phyloP scores from a whole-genome alignment of 805 yeast species.

The Kazachstania bromeliacearum region DNA sequence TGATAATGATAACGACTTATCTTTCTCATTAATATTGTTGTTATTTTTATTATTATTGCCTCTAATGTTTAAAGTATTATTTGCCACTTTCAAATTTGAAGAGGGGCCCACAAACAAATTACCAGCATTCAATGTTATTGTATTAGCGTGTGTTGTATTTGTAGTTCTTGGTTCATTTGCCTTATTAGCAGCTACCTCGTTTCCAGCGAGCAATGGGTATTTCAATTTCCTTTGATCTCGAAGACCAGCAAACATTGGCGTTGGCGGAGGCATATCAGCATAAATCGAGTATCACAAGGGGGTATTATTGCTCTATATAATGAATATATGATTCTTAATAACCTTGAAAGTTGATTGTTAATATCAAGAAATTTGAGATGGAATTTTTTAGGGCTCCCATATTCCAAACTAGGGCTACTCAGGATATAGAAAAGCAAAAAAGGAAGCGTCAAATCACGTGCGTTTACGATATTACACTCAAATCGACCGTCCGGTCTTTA shows the following conservation, averaged over 20 bases:
- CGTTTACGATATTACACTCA: too few relatives aligned
- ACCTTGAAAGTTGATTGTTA: too few relatives aligned
- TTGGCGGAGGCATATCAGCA: conserved; percentile 2
- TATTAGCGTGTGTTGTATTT: conserved; percentile 19
- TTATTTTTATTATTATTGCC: background rate
- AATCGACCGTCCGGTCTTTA: too few relatives aligned
- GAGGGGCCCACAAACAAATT: conserved; percentile 19
- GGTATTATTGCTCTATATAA: too few relatives aligned
- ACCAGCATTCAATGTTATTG: conserved; percentile 21
- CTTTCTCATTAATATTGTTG: background rate
- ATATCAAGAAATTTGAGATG: too few relatives aligned
- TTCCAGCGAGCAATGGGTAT: background rate
- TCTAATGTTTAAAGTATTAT: background rate
- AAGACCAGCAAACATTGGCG: conserved; percentile 13
- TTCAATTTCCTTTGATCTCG: conserved; percentile 11
- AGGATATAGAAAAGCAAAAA: too few relatives aligned
- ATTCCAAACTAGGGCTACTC: too few relatives aligned
- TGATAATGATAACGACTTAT: background rate
- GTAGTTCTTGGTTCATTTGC: conserved; percentile 1
- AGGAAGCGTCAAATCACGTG: too few relatives aligned
- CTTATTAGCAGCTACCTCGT: background rate
- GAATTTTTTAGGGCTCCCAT: too few relatives aligned
- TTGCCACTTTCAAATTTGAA: conserved; percentile 4
- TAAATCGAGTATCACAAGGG: too few relatives aligned
- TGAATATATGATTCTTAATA: too few relatives aligned